Base-by-base conservation (phyloP, 1,139 yeast species). In the Sugiyamaella novakii region DNA sequence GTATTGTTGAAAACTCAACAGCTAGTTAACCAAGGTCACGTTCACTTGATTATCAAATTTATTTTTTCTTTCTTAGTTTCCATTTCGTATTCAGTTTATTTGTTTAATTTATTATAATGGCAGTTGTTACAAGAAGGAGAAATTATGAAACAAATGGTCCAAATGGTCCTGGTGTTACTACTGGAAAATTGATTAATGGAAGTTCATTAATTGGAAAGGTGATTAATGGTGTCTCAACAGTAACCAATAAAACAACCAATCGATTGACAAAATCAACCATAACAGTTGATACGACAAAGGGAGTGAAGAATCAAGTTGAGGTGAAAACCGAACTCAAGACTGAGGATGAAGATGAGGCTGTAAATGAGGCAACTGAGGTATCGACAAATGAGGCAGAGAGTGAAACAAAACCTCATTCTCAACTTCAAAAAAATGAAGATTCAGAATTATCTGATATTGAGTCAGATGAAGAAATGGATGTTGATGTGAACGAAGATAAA, bases 71-170 rank as follows among this genome's bases (percentile, higher is more conserved):
- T n/a, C n/a, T n/a, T n/a, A n/a, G n/a, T n/a, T n/a, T n/a, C n/a
- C n/a, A n/a, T n/a, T n/a, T n/a, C n/a, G n/a, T n/a, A n/a, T n/a
- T n/a, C n/a, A n/a, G n/a, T n/a, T n/a, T n/a, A n/a, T n/a, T n/a
- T n/a, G n/a, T n/a, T n/a, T n/a, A n/a, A n/a, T n/a, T n/a, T n/a
- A n/a, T n/a, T n/a, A 36, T 12, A 31, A 44, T 44, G 47, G 47
- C 47, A 11, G 42, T 44, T 12, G 47, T 44, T 15, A 44, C 47
- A 14, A 29, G 47, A 36, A 37, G 47, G 18, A 36, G 47, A 10
- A 38, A 37, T 22, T 44, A 44, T 33, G 47, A 44, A 22, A 40
- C 39, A 35, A 35, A 19, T 12, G 39, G 39, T 10, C 39, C 39
- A 35, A 35, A 21, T n/a, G 39, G 39, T n/a, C 35, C 35, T 14